Evolutionary conservation across 495 filamentous ascomycete genomes (phyloP).

Genomic region (Aspergillus asperescens): DNA sequence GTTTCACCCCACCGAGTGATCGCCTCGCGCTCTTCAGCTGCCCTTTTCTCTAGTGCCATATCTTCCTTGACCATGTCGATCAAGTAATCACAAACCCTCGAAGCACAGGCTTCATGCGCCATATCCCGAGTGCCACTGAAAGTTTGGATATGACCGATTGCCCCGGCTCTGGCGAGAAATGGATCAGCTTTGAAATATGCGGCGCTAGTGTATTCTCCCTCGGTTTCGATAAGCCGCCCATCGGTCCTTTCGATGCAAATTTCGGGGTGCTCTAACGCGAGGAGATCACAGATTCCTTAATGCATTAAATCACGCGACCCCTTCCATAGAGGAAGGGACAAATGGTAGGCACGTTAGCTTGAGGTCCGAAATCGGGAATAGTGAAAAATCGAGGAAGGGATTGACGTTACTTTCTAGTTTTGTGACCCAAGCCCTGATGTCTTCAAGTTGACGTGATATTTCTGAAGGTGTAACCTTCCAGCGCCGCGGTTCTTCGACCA

Average conservation of each 20-base stretch:
- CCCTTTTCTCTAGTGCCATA: constrained; percentile 4
- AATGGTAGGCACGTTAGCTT: not conserved
- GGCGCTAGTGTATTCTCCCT: constrained; percentile 14
- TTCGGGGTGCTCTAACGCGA: constrained; percentile 20
- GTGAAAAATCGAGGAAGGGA: not conserved
- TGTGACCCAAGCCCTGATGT: not conserved
- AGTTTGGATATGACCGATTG: constrained; percentile 17
- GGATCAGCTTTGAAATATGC: constrained; percentile 28
- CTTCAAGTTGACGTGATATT: constrained; percentile 6
- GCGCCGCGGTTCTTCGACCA: constrained; percentile 5
- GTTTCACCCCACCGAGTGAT: constrained; percentile 1
- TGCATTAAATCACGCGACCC: not conserved
- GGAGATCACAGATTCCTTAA: constrained; percentile 24
- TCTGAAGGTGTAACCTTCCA: constrained; percentile 19
- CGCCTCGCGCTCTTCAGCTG: not conserved
- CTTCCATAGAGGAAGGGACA: not conserved
- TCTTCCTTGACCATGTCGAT: constrained; percentile 30
- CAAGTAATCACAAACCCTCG: constrained; percentile 24
- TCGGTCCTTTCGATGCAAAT: constrained; percentile 15
- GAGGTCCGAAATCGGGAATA: not conserved
- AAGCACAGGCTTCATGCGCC: constrained; percentile 23
- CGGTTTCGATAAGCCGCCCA: constrained; percentile 9
- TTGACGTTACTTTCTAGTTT: constrained; percentile 21
- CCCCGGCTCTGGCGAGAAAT: constrained; percentile 31
- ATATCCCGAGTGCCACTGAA: not conserved